Evolutionary conservation across 768 basidiomycete genomes (phyloP), one percentile per base, ranked within the genome.

Genomic region (Mrakia hoshinonis): DNA sequence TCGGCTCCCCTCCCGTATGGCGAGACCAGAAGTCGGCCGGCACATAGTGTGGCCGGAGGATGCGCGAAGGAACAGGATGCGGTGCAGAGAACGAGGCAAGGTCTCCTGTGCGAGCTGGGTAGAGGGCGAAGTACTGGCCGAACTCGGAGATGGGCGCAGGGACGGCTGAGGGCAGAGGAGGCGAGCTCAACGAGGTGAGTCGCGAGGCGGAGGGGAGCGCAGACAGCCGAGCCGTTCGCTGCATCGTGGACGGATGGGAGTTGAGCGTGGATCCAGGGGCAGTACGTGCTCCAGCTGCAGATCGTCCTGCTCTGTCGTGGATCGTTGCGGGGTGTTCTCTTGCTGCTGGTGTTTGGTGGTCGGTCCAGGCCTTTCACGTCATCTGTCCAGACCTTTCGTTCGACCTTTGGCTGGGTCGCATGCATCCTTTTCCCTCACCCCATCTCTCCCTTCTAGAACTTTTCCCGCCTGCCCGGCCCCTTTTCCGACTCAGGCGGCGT

Each of bases 31-130:
- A 79, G 60, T 78, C 76, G 11, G 63, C 20, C 11, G 80, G 76
- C 2, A 79, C 85, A 76, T 91, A 92, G 0, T 79, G 75, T 0
- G 91, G 91, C 51, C 81, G 81, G 1, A 64, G 20, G 38, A 90
- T 89, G 67, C 80, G 76, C 0, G 77, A 47, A 12, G 90, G 90
- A 13, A 91, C 87, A 6, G 72, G 63, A 54, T 72, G 58, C 2
- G 76, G 74, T 9, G 69, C 74, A 61, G 78, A 69, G 24, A 75
- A 75, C 4, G 70, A 67, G 0, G 73, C 67, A 11, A 75, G 51
- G n/a, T 38, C 26, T 34, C 34, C 29, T 18, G 31, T 26, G 34
- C 51, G 46, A 3, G 69, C 51, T 6, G 65, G 47, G 51, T 66
- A 72, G 55, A 72, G 51, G 0, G 65, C 55, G 31, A 22, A 46